phyloP scores from a whole-genome alignment of 352 stramenopile genomes.

The Globisporangium megalacanthum region DNA sequence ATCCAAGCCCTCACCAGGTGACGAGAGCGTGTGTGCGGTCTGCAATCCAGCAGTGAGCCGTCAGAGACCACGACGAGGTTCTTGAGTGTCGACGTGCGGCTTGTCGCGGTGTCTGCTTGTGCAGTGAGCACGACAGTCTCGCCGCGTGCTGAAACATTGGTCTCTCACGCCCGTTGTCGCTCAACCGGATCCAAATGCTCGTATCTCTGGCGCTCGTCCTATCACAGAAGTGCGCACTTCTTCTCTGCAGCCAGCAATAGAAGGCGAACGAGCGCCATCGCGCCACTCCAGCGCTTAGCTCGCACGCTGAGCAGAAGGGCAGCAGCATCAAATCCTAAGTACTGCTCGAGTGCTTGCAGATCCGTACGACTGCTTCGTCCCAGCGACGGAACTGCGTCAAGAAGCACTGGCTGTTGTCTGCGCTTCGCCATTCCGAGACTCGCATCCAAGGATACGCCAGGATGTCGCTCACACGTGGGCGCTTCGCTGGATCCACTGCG shows the following conservation, averaged over 20 bases:
- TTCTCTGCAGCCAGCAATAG: conserved; percentile 10
- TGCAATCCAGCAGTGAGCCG: neutral
- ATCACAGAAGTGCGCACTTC: conserved; percentile 2
- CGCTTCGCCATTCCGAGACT: neutral
- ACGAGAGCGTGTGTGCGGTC: too few species aligned
- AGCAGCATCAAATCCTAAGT: conserved; percentile 13
- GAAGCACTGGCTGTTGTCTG: neutral
- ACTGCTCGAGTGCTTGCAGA: conserved; percentile 17
- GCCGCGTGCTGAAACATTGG: neutral
- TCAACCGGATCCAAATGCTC: neutral
- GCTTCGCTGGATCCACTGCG: conserved; percentile 30
- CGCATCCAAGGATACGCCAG: conserved; percentile 32
- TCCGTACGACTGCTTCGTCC: conserved; percentile 7
- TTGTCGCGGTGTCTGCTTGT: neutral
- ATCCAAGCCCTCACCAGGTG: too few species aligned
- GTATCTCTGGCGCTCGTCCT: conserved; percentile 3
- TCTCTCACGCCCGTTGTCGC: conserved; percentile 6
- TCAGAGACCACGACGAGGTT: conserved; percentile 31
- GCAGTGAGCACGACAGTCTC: neutral
- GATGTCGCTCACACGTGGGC: conserved; percentile 29
- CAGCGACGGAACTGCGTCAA: conserved; percentile 18
- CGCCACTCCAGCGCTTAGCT: conserved; percentile 11
- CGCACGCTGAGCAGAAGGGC: conserved; percentile 1
- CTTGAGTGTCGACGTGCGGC: conserved; percentile 20
- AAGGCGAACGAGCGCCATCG: conserved; percentile 19